These are phyloP conservation scores for Casaregolazyma suthepensis DNA, from an alignment of 1,139 yeast genomes.

Conservation along the genomic window DNA sequence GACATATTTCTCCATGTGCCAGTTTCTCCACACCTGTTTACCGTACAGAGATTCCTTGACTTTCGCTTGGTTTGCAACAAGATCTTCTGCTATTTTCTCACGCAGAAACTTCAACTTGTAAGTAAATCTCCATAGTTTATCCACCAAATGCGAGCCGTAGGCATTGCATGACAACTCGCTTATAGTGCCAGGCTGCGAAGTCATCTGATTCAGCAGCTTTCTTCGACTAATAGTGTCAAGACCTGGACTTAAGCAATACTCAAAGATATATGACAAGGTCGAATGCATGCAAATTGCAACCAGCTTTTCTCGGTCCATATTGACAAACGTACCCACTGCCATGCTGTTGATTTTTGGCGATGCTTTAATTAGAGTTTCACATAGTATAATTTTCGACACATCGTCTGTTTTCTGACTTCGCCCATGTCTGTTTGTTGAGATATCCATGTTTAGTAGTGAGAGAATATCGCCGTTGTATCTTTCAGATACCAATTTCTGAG, in stretches of 20 bases:
- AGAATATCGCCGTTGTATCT: constrained; percentile 88
- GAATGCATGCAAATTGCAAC: constrained; percentile 78
- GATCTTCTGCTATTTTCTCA: constrained; percentile 73
- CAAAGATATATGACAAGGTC: constrained; percentile 77
- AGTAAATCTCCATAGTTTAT: constrained; percentile 75
- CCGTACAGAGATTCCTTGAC: constrained; percentile 87
- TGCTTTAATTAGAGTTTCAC: constrained; percentile 55
- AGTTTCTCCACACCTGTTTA: constrained; percentile 88
- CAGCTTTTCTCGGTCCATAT: constrained; percentile 52
- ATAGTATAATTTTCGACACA: constrained; percentile 68
- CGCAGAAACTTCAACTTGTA: constrained; percentile 74
- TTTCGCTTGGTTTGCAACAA: constrained; percentile 53
- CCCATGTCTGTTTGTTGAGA: background rate
- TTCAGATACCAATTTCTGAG: constrained; percentile 52
- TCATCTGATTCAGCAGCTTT: constrained; percentile 56
- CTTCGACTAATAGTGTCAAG: constrained; percentile 58
- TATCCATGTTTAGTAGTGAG: constrained; percentile 41
- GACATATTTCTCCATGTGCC: constrained; percentile 73
- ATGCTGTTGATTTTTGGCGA: constrained; percentile 55
- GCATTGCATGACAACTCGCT: constrained; percentile 70
- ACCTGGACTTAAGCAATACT: constrained; percentile 36
- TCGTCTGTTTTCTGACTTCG: constrained; percentile 42
- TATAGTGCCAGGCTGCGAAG: constrained; percentile 37
- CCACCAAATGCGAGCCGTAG: constrained; percentile 88
- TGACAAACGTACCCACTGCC: constrained; percentile 55